Base-by-base conservation (phyloP, 176 grass and related monocot species). In the Lolium perenne region DNA sequence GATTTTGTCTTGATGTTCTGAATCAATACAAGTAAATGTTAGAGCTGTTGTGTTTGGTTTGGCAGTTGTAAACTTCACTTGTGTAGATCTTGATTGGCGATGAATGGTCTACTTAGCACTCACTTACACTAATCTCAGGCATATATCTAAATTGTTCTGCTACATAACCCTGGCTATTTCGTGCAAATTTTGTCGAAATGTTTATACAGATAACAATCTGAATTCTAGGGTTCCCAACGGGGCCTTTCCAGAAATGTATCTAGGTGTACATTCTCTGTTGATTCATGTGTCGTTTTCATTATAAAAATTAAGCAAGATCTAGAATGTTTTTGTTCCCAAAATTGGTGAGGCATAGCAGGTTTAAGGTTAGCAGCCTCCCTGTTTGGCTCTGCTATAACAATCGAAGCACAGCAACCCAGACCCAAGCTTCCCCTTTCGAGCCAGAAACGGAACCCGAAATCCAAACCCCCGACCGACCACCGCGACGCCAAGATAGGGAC, bases 401-500 rank as follows among this genome's bases (percentile, higher is more conserved):
- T 50, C 3, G 2, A 38, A 64, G 78, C 78, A 50, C 49, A 53
- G 49, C 49, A 7, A 35, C 73, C 48, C 73, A 53, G 23, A 81
- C 63, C 3, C 4, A 49, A 72, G 32, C 21, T 53, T 48, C 1
- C 20, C 12, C 35, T 12, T 2, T 80, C 15, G 79, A 50, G 43
- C 26, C 80, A 20, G 81, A 83, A 57, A 61, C 46, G 79, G 74
- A 26, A 84, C 47, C 35, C 87, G 9, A 76, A 62, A 76, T 43
- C 56, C 79, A 85, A 63, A 76, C 67, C 73, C 47, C 72, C 22
- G 69, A 71, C 78, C 68, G 25, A 69, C 26, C 63, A 6, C 56
- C 15, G n/a, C 51, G 67, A 71, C 89, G 89, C 66, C 80, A 84
- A 80, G 85, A 91, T 91, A 80, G 89, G 85, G 80, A 84, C 85